Percentiles rank a stretch among this genome's conserved stretches.
Conservation (phyloP, 139 green algal genomes). For the Bryopsis sp. region DNA sequence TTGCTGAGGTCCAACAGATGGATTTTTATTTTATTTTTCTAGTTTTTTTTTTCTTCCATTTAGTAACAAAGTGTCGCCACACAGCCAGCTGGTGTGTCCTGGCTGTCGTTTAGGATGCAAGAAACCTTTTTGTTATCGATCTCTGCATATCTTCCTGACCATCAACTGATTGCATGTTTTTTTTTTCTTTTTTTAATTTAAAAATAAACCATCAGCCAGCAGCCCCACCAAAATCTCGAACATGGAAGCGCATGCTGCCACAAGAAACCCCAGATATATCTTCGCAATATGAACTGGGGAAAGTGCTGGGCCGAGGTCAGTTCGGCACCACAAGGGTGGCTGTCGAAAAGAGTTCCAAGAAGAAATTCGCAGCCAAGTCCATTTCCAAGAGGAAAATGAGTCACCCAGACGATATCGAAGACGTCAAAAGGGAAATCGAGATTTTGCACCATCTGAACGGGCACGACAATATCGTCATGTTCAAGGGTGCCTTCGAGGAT, state of each 20-base stretch:
- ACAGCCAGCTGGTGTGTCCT: too few species aligned
- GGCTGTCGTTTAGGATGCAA: too few species aligned
- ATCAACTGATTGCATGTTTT: too few species aligned
- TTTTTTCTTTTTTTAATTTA: too few species aligned
- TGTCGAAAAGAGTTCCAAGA: conserved; percentile 39
- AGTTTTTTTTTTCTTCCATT: too few species aligned
- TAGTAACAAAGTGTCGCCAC: too few species aligned
- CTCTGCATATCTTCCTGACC: too few species aligned
- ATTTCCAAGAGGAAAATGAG: conserved; percentile 74
- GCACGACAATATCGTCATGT: conserved; percentile 69
- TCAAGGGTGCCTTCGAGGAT: conserved; percentile 68
- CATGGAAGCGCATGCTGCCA: conserved; percentile 10
- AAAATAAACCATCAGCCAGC: too few species aligned
- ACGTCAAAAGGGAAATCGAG: conserved; percentile 50
- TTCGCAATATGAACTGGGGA: conserved; percentile 16
- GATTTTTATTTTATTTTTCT: too few species aligned
- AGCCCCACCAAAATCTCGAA: neutral
- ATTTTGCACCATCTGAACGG: conserved; percentile 55
- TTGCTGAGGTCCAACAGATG: too few species aligned
- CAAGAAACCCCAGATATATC: conserved; percentile 3
- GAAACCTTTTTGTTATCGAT: too few species aligned
- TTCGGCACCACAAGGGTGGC: conserved; percentile 55
- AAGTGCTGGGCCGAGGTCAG: conserved; percentile 33
- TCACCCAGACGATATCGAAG: conserved; percentile 49
- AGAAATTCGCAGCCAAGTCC: conserved; percentile 72